Evolutionary conservation across 345 rosid genomes (phyloP).

Genomic region (Orychophragmus violaceus): DNA sequence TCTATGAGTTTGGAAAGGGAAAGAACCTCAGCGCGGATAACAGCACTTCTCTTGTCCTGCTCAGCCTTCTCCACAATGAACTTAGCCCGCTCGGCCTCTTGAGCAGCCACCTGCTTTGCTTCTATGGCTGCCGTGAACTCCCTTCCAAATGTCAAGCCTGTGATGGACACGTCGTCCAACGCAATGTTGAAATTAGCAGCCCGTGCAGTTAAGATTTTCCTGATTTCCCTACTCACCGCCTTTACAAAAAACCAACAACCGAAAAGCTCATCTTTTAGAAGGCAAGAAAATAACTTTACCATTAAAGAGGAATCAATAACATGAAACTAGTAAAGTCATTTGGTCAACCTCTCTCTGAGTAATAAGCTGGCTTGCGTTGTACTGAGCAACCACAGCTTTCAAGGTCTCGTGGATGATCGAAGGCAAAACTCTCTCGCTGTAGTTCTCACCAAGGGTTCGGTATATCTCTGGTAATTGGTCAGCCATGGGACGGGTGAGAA

Average conservation of each 20-base stretch:
- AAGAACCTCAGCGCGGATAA: slow-evolving; percentile 69
- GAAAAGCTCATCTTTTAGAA: background rate
- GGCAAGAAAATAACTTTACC: background rate
- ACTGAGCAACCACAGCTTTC: slow-evolving; percentile 85
- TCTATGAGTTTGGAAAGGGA: background rate
- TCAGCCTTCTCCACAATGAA: too few relatives aligned
- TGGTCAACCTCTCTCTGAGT: slow-evolving; percentile 74
- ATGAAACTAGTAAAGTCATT: background rate
- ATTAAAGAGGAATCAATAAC: background rate
- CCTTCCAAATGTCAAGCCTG: slow-evolving; percentile 71
- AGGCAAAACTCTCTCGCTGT: slow-evolving; percentile 72
- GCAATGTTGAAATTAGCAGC: slow-evolving; percentile 61
- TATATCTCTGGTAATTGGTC: slow-evolving; percentile 59
- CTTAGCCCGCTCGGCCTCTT: too few relatives aligned
- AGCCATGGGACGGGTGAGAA: slow-evolving; percentile 77
- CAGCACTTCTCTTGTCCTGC: slow-evolving; percentile 83
- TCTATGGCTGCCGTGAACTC: slow-evolving; percentile 85
- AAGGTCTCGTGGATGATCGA: slow-evolving; percentile 77
- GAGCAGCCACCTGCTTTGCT: too few relatives aligned
- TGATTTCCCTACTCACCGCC: slow-evolving; percentile 72
- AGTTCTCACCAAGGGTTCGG: slow-evolving; percentile 52
- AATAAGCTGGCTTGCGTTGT: slow-evolving; percentile 84
- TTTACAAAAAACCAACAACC: background rate
- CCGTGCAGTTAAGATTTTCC: slow-evolving; percentile 64
- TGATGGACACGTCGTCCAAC: slow-evolving; percentile 81